Base-by-base conservation (phyloP, 2,329 filamentous ascomycete species). In the Fonsecaea nubica region DNA sequence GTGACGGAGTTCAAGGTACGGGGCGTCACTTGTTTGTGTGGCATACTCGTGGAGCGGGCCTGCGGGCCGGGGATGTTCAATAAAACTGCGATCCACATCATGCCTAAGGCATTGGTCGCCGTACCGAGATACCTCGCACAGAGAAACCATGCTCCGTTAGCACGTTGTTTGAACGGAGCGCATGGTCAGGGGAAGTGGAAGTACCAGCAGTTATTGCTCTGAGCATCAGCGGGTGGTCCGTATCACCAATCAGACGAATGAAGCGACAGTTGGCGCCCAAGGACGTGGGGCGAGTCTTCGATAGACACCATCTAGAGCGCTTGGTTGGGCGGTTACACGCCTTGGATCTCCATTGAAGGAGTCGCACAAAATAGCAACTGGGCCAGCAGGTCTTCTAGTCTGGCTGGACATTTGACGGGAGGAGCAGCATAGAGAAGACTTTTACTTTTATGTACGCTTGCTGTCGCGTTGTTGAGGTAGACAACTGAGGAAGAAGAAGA, bases 271-370 rank as follows among this genome's bases (percentile, higher is more conserved):
- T 67, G 64, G 63, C 67, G 67, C 67, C 67, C 67, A 53, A 67
- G 38, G 40, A 65, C 64, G 67, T 67, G 67, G 67, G 67, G 67
- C 63, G 45, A 38, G 33, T 30, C 42, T 42, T 53, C 45, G 57
- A 62, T 58, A 53, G 57, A 61, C 58, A 61, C 56, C 30, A 30
- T 50, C 53, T n/a, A 55, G 45, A 64, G 67, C 64, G 64, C 67
- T 67, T 67, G 62, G 68, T 59, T 56, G 56, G 58, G 68, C 68
- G 68, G 62, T 58, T 69, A 69, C 64, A 58, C 32, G 54, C 58
- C 25, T 52, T 32, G 64, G 42, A 32, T 30, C 53, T 35, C 53
- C 42, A 54, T 32, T 58, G 58, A 50, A 25, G 45, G 45, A 30
- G 45, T 50, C 45, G 45, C 45, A 50, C 45, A 25, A 25, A 50